These are phyloP conservation scores for Dictyostelium firmibasis DNA, from an alignment of 78 protist genomes.

Conservation along the genomic window DNA sequence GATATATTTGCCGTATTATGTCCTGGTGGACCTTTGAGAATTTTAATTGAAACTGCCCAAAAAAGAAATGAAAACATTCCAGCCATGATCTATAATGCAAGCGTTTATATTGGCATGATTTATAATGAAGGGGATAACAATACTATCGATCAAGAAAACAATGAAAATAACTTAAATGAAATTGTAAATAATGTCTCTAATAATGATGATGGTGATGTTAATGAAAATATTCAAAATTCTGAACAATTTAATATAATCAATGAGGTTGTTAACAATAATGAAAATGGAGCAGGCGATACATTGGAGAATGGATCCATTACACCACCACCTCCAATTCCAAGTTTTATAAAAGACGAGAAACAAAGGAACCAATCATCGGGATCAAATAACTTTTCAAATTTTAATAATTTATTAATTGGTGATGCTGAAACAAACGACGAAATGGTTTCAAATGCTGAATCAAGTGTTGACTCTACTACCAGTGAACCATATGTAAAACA, in stretches of 20 bases:
- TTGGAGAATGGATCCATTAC: background rate
- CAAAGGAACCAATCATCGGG: background rate
- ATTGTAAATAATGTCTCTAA: background rate
- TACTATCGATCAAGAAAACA: background rate
- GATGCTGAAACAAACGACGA: constrained; percentile 4
- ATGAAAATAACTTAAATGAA: background rate
- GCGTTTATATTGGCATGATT: constrained; percentile 43
- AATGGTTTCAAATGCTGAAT: background rate
- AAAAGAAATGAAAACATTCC: constrained; percentile 95
- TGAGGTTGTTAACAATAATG: background rate
- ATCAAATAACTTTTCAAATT: background rate
- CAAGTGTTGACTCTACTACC: background rate
- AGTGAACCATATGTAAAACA: background rate
- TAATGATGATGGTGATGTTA: background rate
- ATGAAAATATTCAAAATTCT: too few relatives aligned
- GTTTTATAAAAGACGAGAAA: background rate
- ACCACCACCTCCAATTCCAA: constrained; percentile 2
- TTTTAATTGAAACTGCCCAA: constrained; percentile 94
- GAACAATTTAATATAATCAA: too few relatives aligned
- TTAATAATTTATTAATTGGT: background rate
- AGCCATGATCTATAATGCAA: constrained; percentile 92
- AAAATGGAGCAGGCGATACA: background rate
- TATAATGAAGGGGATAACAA: background rate
- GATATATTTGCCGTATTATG: constrained; percentile 92
- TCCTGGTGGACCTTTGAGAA: constrained; percentile 95